A percentile compares a stretch with the other conserved stretches of the same genome.
Evolutionary conservation across 2,329 filamentous ascomycete species (phyloP).

Genomic region (Trichoderma hamatum): DNA sequence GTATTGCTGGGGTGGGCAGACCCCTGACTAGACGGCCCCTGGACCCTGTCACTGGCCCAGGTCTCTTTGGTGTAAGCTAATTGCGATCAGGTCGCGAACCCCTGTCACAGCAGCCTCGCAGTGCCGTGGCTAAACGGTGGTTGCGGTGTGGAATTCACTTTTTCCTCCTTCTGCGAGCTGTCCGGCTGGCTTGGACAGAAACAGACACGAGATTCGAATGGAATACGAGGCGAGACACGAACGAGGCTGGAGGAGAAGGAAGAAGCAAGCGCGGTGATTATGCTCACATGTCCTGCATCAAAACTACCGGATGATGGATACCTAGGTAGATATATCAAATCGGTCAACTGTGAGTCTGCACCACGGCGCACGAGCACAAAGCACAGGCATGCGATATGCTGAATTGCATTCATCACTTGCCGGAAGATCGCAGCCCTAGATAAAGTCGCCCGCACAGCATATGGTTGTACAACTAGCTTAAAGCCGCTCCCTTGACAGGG

Average conservation of each 20-base stretch:
- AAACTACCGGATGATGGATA: background rate
- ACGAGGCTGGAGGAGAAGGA: background rate
- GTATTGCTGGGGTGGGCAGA: conserved; percentile 19
- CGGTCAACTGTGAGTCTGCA: background rate
- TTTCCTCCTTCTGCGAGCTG: background rate
- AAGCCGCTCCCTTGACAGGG: conserved; percentile 22
- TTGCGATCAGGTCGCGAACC: conserved; percentile 26
- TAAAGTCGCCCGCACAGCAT: background rate
- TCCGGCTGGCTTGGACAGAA: background rate
- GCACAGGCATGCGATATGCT: background rate
- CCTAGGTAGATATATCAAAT: background rate
- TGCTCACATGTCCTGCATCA: background rate
- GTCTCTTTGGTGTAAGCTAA: conserved; percentile 25
- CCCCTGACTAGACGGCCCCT: conserved; percentile 25
- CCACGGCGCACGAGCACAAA: background rate
- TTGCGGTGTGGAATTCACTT: conserved; percentile 25
- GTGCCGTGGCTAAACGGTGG: conserved; percentile 25
- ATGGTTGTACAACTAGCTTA: background rate
- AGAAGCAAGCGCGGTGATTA: background rate
- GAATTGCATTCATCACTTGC: background rate
- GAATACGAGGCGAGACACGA: conserved; percentile 16
- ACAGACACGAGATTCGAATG: conserved; percentile 9
- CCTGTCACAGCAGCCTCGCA: conserved; percentile 20
- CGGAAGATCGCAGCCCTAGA: background rate
- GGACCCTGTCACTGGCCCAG: conserved; percentile 21